Conservation (phyloP, 163 green algal genomes). For the Volvox carteri region DNA sequence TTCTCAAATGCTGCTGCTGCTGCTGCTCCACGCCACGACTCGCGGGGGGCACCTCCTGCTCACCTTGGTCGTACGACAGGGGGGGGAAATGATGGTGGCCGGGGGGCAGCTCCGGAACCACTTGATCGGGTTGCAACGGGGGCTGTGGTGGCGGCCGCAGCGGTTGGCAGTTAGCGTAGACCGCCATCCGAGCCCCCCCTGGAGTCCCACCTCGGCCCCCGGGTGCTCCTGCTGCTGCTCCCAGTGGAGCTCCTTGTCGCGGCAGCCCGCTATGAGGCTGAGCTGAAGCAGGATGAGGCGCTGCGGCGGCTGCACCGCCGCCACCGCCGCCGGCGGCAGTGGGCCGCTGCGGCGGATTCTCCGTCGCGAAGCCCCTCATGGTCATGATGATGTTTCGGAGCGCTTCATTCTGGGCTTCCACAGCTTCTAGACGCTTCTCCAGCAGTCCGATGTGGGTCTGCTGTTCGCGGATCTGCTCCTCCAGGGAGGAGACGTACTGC, state of each 20-base stretch:
- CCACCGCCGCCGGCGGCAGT: background rate
- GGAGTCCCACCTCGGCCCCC: background rate
- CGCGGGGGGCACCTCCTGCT: too few relatives aligned
- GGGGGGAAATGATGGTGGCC: background rate
- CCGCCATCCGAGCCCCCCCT: background rate
- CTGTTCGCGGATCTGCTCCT: constrained; percentile 70
- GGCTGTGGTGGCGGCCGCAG: background rate
- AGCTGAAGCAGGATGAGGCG: background rate
- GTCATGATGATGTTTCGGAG: constrained; percentile 76
- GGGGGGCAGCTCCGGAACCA: constrained; percentile 18
- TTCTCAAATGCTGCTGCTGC: background rate
- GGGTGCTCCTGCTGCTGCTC: background rate
- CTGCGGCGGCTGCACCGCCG: background rate
- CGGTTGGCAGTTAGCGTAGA: too few relatives aligned
- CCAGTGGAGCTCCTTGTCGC: too few relatives aligned
- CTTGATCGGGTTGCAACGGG: background rate
- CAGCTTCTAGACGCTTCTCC: constrained; percentile 60
- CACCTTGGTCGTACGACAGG: too few relatives aligned
- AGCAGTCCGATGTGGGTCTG: constrained; percentile 64
- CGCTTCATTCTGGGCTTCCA: constrained; percentile 77
- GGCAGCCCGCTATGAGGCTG: background rate
- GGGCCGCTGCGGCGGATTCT: background rate
- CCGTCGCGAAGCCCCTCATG: constrained; percentile 44
- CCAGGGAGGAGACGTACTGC: constrained; percentile 81
- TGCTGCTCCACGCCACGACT: background rate